Evolutionary conservation across 352 stramenopile genomes (phyloP).

Genomic region (Phytophthora sojae): DNA sequence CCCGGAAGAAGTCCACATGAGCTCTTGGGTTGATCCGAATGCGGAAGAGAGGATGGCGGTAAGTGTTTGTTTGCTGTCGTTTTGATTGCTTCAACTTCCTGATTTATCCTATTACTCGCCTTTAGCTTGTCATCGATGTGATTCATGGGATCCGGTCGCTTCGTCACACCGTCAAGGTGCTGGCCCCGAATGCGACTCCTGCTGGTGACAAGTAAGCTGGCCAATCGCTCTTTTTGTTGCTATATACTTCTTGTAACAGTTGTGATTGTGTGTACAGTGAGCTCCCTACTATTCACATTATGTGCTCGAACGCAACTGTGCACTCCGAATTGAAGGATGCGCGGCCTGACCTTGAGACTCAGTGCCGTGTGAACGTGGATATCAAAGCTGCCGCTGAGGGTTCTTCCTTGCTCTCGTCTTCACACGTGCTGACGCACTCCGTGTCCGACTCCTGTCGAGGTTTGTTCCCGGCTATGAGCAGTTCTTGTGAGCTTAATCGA

Average conservation of each 20-base stretch:
- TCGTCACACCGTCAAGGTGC: conserved; percentile 75
- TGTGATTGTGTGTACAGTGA: conserved; percentile 17
- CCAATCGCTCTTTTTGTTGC: background rate
- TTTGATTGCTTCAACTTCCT: background rate
- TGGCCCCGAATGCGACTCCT: conserved; percentile 57
- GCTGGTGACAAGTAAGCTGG: conserved; percentile 32
- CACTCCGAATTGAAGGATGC: conserved; percentile 44
- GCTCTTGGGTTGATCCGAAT: conserved; percentile 78
- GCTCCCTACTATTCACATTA: conserved; percentile 36
- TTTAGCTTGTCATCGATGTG: conserved; percentile 83
- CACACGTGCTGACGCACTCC: conserved; percentile 56
- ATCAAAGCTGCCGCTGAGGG: conserved; percentile 17
- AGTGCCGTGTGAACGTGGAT: conserved; percentile 49
- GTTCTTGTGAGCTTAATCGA: background rate
- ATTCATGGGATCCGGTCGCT: conserved; percentile 96
- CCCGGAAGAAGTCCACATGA: conserved; percentile 88
- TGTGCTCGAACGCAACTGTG: conserved; percentile 43
- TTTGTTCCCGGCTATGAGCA: conserved; percentile 20
- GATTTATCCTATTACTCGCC: background rate
- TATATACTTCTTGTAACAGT: background rate
- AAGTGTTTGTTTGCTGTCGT: conserved; percentile 9
- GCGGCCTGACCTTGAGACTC: conserved; percentile 53
- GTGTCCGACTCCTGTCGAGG: conserved; percentile 64
- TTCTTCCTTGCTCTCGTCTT: conserved; percentile 9
- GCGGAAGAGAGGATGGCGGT: conserved; percentile 91